A percentile compares a stretch with the other conserved stretches of the same genome.
Evolutionary conservation across 805 yeast species (phyloP).

Genomic region (Zygosaccharomyces kombuchaensis): DNA sequence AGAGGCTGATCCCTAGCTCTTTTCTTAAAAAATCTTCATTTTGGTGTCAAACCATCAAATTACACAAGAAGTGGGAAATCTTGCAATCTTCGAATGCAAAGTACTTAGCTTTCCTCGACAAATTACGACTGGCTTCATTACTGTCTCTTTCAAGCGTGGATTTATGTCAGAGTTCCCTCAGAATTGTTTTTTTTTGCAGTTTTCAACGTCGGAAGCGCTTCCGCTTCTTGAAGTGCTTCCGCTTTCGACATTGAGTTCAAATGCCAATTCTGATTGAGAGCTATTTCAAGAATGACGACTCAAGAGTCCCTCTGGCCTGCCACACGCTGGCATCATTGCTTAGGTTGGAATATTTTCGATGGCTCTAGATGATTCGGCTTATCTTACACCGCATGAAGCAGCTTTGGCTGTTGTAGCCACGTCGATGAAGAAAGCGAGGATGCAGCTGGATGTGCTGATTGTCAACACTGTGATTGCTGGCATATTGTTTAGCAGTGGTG

Average conservation of each 20-base stretch:
- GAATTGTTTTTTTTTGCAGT: background rate
- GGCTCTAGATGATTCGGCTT: slow-evolving; percentile 47
- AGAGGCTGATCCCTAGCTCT: too few relatives aligned
- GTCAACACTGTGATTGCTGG: slow-evolving; percentile 70
- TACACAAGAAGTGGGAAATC: too few relatives aligned
- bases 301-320: background rate
- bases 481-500: slow-evolving; percentile 62
- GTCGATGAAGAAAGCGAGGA: slow-evolving; percentile 74
- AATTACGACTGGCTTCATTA: too few relatives aligned
- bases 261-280: background rate
- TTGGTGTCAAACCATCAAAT: too few relatives aligned
- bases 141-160: too few relatives aligned
- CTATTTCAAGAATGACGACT: background rate
- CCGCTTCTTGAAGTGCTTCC: background rate
- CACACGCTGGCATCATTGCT: background rate
- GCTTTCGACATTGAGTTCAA: background rate
- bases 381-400: slow-evolving; percentile 73
- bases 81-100: too few relatives aligned
- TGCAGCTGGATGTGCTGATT: slow-evolving; percentile 53
- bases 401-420: slow-evolving; percentile 84
- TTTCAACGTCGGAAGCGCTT: background rate
- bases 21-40: too few relatives aligned
- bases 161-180: too few relatives aligned
- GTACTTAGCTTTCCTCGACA: too few relatives aligned
- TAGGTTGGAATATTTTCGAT: background rate